Conservation (phyloP, 2,329 filamentous ascomycete genomes). For the Aureobasidium sp. region DNA sequence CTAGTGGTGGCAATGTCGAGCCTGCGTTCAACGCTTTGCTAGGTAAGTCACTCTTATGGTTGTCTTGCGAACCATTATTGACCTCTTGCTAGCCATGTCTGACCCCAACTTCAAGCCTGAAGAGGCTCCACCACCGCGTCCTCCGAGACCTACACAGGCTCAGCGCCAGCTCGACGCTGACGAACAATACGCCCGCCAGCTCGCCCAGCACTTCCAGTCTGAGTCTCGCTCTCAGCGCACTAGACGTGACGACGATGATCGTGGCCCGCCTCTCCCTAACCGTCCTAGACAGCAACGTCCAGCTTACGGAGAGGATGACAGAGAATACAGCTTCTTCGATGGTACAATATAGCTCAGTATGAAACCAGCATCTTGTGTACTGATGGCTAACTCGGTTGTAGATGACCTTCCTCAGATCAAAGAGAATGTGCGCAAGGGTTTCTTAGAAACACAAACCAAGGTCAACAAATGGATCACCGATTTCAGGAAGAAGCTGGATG, state of each 20-base stretch:
- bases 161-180: slow-evolving; percentile 77
- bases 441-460: slow-evolving; percentile 85
- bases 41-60: slow-evolving; percentile 44
- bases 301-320: slow-evolving; percentile 50
- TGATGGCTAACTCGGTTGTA: slow-evolving; percentile 25
- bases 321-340: slow-evolving; percentile 86
- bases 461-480: slow-evolving; percentile 90
- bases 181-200: slow-evolving; percentile 83
- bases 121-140: slow-evolving; percentile 57
- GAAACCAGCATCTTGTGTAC: neutral
- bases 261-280: slow-evolving; percentile 34
- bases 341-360: slow-evolving; percentile 34
- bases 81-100: slow-evolving; percentile 41
- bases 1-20: slow-evolving; percentile 82
- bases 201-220: slow-evolving; percentile 76
- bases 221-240: slow-evolving; percentile 32
- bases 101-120: slow-evolving; percentile 46
- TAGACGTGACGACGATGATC: slow-evolving; percentile 25
- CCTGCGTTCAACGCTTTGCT: slow-evolving; percentile 92
- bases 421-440: slow-evolving; percentile 90
- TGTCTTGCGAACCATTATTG: neutral
- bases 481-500: slow-evolving; percentile 88
- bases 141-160: slow-evolving; percentile 63
- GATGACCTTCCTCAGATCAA: slow-evolving; percentile 91
- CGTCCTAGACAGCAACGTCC: slow-evolving; percentile 24